A percentile compares a stretch with the other conserved stretches of the same genome.
phyloP scores from a whole-genome alignment of 768 basidiomycete genomes.

The Amanita fuliginea region DNA sequence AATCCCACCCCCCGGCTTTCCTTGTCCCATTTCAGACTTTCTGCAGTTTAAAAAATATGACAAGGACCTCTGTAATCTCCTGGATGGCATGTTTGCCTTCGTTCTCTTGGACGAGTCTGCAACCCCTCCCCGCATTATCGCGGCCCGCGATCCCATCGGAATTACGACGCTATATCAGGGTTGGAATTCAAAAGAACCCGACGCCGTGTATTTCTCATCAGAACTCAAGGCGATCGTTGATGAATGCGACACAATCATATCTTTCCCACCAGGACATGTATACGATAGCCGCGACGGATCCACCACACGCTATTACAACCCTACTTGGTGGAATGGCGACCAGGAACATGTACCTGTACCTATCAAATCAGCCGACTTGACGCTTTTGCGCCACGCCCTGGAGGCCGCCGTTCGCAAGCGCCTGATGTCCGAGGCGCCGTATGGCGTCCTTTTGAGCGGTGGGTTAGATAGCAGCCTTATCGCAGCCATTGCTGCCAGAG shows the following conservation, averaged over 20 bases:
- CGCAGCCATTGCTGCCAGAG: constrained; percentile 87
- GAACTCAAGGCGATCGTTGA: constrained; percentile 88
- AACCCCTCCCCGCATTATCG: constrained; percentile 82
- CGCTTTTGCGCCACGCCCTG: constrained; percentile 63
- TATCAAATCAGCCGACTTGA: constrained; percentile 50
- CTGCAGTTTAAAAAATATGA: constrained; percentile 75
- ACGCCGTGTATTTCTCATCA: constrained; percentile 84
- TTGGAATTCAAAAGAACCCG: constrained; percentile 76
- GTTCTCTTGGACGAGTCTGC: constrained; percentile 91
- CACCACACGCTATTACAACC: constrained; percentile 77
- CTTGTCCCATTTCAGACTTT: not conserved
- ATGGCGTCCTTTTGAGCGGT: constrained; percentile 91
- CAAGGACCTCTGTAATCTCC: constrained; percentile 61
- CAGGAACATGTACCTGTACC: constrained; percentile 50
- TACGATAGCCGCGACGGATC: constrained; percentile 79
- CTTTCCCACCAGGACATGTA: constrained; percentile 96
- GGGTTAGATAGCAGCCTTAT: constrained; percentile 95
- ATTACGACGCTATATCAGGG: constrained; percentile 99
- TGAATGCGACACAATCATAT: constrained; percentile 89
- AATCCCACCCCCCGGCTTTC: not conserved
- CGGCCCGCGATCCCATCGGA: constrained; percentile 94
- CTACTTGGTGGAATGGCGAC: constrained; percentile 87
- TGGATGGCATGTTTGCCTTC: constrained; percentile 99
- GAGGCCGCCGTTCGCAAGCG: constrained; percentile 92
- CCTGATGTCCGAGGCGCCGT: constrained; percentile 97